Conservation (phyloP, 192 early-diverging fungal genomes). For the Endogone sp. region DNA sequence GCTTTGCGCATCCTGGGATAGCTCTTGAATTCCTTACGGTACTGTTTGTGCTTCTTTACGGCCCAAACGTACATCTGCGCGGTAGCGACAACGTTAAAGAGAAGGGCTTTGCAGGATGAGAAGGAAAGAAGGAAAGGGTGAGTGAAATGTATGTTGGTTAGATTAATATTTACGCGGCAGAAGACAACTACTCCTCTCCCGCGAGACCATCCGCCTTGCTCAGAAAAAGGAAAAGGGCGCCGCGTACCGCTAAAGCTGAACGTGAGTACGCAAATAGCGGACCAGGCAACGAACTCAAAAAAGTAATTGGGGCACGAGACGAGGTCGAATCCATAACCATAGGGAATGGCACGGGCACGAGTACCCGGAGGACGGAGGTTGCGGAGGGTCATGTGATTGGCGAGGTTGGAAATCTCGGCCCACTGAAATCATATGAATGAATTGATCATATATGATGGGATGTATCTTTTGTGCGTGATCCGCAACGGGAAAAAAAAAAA, state of each 20-base stretch:
- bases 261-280: constrained; percentile 66
- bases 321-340: constrained; percentile 87
- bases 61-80: constrained; percentile 95
- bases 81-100: constrained; percentile 68
- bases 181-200: constrained; percentile 28
- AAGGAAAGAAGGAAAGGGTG: not conserved
- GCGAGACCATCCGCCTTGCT: not conserved
- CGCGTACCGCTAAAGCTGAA: constrained; percentile 57
- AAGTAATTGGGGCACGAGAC: constrained; percentile 94
- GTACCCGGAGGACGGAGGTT: constrained; percentile 90
- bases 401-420: constrained; percentile 83
- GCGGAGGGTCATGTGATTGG: constrained; percentile 82
- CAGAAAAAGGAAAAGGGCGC: not conserved
- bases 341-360: constrained; percentile 79
- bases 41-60: constrained; percentile 91
- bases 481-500: constrained; percentile 6
- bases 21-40: constrained; percentile 85
- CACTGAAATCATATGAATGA: constrained; percentile 36
- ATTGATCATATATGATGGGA: constrained; percentile 15
- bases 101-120: constrained; percentile 26
- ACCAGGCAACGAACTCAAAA: constrained; percentile 86
- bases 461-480: not conserved
- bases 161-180: not conserved
- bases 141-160: constrained; percentile 1
- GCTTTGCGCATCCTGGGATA: constrained; percentile 86